Evolutionary conservation across 1,284 basidiomycete species (phyloP).

Genomic region (Thecaphora thlaspeos): DNA sequence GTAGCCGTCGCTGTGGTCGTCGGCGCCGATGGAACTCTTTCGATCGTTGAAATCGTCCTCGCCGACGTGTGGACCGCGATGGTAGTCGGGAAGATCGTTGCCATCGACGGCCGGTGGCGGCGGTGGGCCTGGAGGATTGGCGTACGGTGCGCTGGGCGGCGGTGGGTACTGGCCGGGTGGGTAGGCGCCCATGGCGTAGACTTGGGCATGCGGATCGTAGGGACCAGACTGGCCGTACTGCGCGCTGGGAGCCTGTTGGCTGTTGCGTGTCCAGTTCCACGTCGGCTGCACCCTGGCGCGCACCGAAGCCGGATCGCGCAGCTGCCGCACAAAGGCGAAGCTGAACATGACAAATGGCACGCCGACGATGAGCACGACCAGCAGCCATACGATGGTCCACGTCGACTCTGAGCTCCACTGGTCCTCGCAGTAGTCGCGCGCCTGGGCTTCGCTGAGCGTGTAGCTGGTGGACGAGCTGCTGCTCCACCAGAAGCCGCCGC

Average conservation of each 20-base stretch:
- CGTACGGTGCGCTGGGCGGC: slow-evolving; percentile 18
- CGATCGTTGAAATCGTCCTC: slow-evolving; percentile 30
- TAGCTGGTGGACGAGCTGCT: slow-evolving; percentile 7
- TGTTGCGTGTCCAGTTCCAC: slow-evolving; percentile 20
- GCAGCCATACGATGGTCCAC: slow-evolving; percentile 43
- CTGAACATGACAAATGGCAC: slow-evolving; percentile 40
- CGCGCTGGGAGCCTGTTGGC: slow-evolving; percentile 21
- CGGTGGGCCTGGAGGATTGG: slow-evolving; percentile 19
- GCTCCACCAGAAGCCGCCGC: slow-evolving; percentile 17
- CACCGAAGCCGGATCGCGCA: slow-evolving; percentile 34
- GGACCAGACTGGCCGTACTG: slow-evolving; percentile 17
- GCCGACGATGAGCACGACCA: slow-evolving; percentile 36
- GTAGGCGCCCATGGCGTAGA: slow-evolving; percentile 12
- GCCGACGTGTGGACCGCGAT: slow-evolving; percentile 13
- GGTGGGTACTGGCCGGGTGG: slow-evolving; percentile 16
- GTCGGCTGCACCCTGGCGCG: slow-evolving; percentile 17
- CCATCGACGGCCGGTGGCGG: slow-evolving; percentile 8
- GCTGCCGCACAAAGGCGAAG: slow-evolving; percentile 44
- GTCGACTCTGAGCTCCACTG: slow-evolving; percentile 31
- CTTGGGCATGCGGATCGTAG: slow-evolving; percentile 31
- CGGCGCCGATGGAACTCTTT: slow-evolving; percentile 25
- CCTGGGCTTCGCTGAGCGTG: slow-evolving; percentile 21
- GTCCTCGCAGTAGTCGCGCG: slow-evolving; percentile 30
- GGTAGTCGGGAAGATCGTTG: slow-evolving; percentile 26
- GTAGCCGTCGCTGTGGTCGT: no score